Evolutionary conservation across 2,329 filamentous ascomycete genomes (phyloP), one percentile per base, ranked within the genome.

Genomic region (Penicillium sp.): DNA sequence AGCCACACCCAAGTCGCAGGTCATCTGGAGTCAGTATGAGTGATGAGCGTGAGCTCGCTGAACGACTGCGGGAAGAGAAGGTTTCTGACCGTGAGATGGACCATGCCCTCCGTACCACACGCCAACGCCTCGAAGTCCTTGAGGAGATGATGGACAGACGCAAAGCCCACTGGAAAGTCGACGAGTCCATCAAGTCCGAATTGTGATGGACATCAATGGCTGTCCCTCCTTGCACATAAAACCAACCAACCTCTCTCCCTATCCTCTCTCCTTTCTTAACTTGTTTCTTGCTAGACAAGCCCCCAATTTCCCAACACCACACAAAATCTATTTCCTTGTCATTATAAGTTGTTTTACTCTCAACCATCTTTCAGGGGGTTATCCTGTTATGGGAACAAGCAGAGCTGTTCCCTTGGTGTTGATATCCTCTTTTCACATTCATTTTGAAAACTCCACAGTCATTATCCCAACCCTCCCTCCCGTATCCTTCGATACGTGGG

Each of bases 101-200:
- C 60, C 85, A 95, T 76, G 89, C 91, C 19, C 93, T 97, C 57
- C 80, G 84, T 51, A 84, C 96, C 30, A 97, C 93, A 3, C 90
- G 97, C 70, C 88, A 96, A 77, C 88, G 90, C 67, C 77, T 99
- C 31, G 82, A 83, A 53, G 84, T 88, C 40, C 75, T 99, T 59
- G 92, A 92, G 73, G 82, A 83, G 40, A 88, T 90, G 30, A 81
- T 93, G 49, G 82, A 84, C 59, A 82, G 80, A 68, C 85, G 81
- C 69, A 82, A 78, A 64, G 59, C 55, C 1, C 60, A 69, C 25
- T 49, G 56, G 11, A 37, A 60, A 11, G 54, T 56, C 5, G 50
- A 63, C 3, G 61, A 65, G n/a, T 45, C 59, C 6, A 38, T 61
- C 33, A 58, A 51, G 26, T 40, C 61, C 12, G 69, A 72, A 31